Conservation (phyloP, 257 asterid species). For the Avicennia marina region DNA sequence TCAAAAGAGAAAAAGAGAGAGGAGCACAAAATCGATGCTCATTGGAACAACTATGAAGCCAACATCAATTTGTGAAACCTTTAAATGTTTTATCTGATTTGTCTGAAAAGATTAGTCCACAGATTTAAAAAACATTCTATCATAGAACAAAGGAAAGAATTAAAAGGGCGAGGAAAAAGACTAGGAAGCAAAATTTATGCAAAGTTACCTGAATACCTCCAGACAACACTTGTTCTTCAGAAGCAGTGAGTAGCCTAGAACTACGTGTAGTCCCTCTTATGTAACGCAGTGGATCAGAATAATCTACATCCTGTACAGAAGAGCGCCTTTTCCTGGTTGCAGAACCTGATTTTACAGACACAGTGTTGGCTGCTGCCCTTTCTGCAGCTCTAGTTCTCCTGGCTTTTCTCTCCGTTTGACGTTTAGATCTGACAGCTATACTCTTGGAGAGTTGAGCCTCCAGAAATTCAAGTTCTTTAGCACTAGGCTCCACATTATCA, state of each 20-base stretch:
- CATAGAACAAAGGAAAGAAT: conserved; percentile 7
- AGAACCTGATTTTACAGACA: conserved; percentile 71
- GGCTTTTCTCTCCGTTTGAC: conserved; percentile 75
- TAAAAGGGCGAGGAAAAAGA: no score
- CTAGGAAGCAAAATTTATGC: background rate
- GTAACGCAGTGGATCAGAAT: conserved; percentile 78
- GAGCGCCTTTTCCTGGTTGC: conserved; percentile 59
- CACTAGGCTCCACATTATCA: conserved; percentile 55
- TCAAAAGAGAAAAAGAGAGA: no score
- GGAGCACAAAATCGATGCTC: no score
- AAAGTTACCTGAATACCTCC: conserved; percentile 74
- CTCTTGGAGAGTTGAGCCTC: conserved; percentile 45
- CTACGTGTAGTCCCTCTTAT: conserved; percentile 65
- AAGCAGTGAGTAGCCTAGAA: conserved; percentile 69
- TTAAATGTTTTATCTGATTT: no score
- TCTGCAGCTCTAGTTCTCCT: conserved; percentile 73
- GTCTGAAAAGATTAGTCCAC: no score
- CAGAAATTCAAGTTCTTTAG: conserved; percentile 64
- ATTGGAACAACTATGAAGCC: no score
- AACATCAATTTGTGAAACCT: no score
- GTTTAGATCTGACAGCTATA: conserved; percentile 72
- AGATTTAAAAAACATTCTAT: background rate
- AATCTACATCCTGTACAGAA: conserved; percentile 66
- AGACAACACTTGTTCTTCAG: conserved; percentile 82
- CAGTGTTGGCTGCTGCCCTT: conserved; percentile 60